Evolutionary conservation across 768 basidiomycete genomes (phyloP).

Genomic region (Chalciporus chontae): DNA sequence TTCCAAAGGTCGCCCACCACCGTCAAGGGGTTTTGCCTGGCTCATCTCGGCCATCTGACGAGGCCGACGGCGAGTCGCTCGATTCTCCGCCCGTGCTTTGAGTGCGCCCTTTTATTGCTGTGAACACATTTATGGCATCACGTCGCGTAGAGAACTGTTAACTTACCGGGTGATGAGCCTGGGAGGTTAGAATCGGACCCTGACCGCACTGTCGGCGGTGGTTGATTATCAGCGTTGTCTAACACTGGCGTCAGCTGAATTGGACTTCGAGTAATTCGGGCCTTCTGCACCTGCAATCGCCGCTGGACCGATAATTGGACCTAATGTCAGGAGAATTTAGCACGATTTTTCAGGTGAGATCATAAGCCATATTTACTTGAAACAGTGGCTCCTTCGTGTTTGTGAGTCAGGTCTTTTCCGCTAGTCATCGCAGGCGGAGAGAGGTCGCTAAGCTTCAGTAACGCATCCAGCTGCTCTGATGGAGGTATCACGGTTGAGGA

Average conservation of each 20-base stretch:
- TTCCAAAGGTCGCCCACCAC: conserved; percentile 48
- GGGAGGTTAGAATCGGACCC: neutral
- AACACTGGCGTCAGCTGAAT: conserved; percentile 9
- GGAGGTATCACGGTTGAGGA: conserved; percentile 15
- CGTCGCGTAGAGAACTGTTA: conserved; percentile 1
- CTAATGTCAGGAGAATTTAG: conserved; percentile 15
- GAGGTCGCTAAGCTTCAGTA: conserved; percentile 20
- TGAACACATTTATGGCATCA: conserved; percentile 3
- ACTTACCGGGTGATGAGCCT: conserved; percentile 14
- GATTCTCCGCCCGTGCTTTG: conserved; percentile 2
- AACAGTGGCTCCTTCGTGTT: conserved; percentile 25
- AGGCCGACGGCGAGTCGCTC: conserved; percentile 6
- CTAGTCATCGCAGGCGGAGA: conserved; percentile 14
- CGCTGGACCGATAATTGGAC: conserved; percentile 21
- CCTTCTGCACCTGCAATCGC: conserved; percentile 15
- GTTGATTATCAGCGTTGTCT: conserved; percentile 13
- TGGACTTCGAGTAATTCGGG: conserved; percentile 1
- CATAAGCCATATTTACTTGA: conserved; percentile 16
- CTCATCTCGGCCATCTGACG: conserved; percentile 13
- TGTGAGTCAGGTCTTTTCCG: conserved; percentile 1
- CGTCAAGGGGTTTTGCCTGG: conserved; percentile 37
- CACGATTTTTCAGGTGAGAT: neutral
- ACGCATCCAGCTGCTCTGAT: conserved; percentile 24
- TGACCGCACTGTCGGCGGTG: neutral
- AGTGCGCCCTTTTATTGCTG: conserved; percentile 15